A percentile compares a stretch with the other conserved stretches of the same genome.
These are phyloP conservation scores for Penicillium canescens DNA, from an alignment of 495 filamentous ascomycete species.

Conservation along the genomic window DNA sequence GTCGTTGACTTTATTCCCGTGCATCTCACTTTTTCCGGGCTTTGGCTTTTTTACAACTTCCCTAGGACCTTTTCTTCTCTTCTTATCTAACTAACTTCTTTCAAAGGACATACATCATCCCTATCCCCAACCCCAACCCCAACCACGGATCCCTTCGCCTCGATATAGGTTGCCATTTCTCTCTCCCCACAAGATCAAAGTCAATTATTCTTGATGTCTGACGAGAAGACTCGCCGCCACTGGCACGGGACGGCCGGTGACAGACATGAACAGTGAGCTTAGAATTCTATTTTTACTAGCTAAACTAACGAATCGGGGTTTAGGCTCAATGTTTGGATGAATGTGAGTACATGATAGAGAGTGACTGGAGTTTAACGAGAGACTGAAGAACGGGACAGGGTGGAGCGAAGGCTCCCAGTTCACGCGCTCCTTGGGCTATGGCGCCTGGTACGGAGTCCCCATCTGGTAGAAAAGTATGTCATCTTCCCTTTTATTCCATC, in stretches of 20 bases:
- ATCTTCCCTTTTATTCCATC: background rate
- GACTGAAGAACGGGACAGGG: conserved; percentile 11
- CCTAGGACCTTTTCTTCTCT: too few species aligned
- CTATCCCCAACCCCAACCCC: background rate
- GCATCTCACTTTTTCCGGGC: background rate
- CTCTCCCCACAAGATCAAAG: too few species aligned
- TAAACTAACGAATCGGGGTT: too few species aligned
- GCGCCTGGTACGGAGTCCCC: conserved; percentile 17
- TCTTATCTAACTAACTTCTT: background rate
- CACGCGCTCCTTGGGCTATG: conserved; percentile 28
- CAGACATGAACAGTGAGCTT: conserved; percentile 35
- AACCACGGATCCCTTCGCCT: conserved; percentile 5
- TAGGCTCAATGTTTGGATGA: conserved; percentile 41
- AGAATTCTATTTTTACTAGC: too few species aligned
- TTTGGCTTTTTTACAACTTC: background rate
- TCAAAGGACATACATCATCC: background rate
- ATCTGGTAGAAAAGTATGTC: conserved; percentile 17
- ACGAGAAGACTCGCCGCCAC: conserved; percentile 31
- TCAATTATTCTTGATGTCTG: conserved; percentile 16
- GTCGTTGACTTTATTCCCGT: conserved; percentile 19
- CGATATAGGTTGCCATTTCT: background rate
- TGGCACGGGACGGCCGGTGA: conserved; percentile 44
- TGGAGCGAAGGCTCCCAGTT: conserved; percentile 27
- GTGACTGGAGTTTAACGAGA: too few species aligned
- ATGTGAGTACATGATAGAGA: background rate